A percentile compares a stretch with the other conserved stretches of the same genome.
Conservation (phyloP, 2,329 filamentous ascomycete species). For the Alternaria ethzedia region DNA sequence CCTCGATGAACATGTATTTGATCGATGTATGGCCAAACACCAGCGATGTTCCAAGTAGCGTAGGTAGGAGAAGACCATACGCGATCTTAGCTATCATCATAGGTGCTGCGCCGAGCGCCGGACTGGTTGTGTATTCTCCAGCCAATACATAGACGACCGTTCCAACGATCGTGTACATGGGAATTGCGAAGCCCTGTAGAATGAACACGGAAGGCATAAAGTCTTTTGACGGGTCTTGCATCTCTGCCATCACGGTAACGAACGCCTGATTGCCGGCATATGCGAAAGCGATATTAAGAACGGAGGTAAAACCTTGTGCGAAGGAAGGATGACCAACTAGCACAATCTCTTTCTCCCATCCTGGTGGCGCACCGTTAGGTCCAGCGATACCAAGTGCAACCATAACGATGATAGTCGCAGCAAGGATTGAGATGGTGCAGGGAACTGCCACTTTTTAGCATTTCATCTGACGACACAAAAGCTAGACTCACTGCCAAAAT, state of each 20-base stretch:
- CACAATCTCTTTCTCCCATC: background rate
- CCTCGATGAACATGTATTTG: slow-evolving; percentile 67
- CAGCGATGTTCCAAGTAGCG: slow-evolving; percentile 71
- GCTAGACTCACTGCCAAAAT: slow-evolving; percentile 5
- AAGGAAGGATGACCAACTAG: slow-evolving; percentile 8
- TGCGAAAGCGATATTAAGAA: slow-evolving; percentile 69
- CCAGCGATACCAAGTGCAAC: slow-evolving; percentile 63
- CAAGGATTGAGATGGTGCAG: slow-evolving; percentile 60
- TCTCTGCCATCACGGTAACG: slow-evolving; percentile 69
- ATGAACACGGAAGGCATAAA: slow-evolving; percentile 67
- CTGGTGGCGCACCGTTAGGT: slow-evolving; percentile 33
- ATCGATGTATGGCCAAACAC: slow-evolving; percentile 70
- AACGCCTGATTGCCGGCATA: slow-evolving; percentile 70
- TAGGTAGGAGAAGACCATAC: slow-evolving; percentile 71
- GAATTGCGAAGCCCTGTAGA: slow-evolving; percentile 59
- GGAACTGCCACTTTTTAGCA: slow-evolving; percentile 43
- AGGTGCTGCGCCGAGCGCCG: slow-evolving; percentile 67
- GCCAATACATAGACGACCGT: slow-evolving; percentile 70
- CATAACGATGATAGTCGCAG: slow-evolving; percentile 70
- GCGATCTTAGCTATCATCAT: slow-evolving; percentile 64
- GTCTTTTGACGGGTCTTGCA: slow-evolving; percentile 61
- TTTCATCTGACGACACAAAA: background rate
- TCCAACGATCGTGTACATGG: slow-evolving; percentile 66
- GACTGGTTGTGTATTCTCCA: slow-evolving; percentile 64
- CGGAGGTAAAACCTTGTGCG: slow-evolving; percentile 10